Evolutionary conservation across 768 basidiomycete species (phyloP).

Genomic region (Lactifluus echinatus): DNA sequence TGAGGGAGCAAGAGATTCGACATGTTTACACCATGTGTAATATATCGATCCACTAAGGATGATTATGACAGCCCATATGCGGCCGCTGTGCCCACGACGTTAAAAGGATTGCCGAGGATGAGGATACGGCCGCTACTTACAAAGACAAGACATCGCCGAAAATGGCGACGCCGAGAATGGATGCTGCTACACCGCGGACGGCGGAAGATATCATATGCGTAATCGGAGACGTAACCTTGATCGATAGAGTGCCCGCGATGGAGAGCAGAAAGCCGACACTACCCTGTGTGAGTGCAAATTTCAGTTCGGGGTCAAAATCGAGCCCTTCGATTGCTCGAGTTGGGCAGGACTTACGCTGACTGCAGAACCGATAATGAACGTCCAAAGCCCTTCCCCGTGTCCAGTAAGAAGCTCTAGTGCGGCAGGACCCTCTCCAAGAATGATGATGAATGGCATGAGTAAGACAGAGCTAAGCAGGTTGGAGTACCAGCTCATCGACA

Average conservation of each 20-base stretch:
- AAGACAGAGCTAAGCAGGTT: constrained; percentile 73
- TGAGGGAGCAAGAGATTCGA: constrained; percentile 39
- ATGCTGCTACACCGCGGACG: constrained; percentile 89
- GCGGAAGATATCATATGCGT: constrained; percentile 97
- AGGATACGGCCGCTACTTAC: constrained; percentile 34
- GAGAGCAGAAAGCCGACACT: constrained; percentile 89
- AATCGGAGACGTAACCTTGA: constrained; percentile 96
- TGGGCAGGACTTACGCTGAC: constrained; percentile 52
- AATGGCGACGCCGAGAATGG: constrained; percentile 69
- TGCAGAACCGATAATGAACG: constrained; percentile 69
- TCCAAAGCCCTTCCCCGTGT: constrained; percentile 41
- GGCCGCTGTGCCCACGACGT: constrained; percentile 46
- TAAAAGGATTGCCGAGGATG: not conserved
- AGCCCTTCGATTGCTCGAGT: not conserved
- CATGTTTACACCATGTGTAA: constrained; percentile 85
- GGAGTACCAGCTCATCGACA: constrained; percentile 86
- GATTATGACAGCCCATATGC: constrained; percentile 67
- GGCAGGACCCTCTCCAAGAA: constrained; percentile 67
- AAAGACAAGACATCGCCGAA: constrained; percentile 75
- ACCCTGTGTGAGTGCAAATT: constrained; percentile 40
- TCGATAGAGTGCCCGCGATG: constrained; percentile 84
- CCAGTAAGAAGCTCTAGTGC: constrained; percentile 49
- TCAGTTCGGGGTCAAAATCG: not conserved
- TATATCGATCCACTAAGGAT: constrained; percentile 77
- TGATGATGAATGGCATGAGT: constrained; percentile 60